Evolutionary conservation across 805 yeast species (phyloP).

Genomic region (Candida methanosorbosa): DNA sequence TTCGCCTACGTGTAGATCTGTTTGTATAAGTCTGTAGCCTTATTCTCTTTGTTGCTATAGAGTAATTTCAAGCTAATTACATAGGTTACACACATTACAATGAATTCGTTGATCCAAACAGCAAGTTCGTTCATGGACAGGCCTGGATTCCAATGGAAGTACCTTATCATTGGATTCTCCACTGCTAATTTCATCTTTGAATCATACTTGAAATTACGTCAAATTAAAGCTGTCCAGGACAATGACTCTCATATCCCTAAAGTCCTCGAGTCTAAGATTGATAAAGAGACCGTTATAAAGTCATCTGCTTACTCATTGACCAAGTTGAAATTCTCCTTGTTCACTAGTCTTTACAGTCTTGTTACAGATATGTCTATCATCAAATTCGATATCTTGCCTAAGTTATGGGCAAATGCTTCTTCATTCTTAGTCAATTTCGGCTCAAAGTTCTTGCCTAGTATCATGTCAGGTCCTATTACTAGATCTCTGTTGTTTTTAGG

Average conservation of each 20-base stretch:
- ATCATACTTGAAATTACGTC: slow-evolving; percentile 66
- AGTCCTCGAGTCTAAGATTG: slow-evolving; percentile 58
- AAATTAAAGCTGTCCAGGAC: slow-evolving; percentile 54
- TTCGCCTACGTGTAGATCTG: no score
- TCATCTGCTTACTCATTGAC: slow-evolving; percentile 75
- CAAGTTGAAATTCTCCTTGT: slow-evolving; percentile 60
- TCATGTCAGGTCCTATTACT: slow-evolving; percentile 44
- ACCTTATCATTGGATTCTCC: slow-evolving; percentile 63
- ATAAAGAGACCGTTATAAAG: slow-evolving; percentile 64
- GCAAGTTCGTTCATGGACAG: slow-evolving; percentile 50
- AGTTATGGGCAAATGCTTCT: slow-evolving; percentile 47
- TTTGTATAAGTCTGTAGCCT: no score
- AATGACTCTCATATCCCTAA: slow-evolving; percentile 47
- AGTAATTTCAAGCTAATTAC: no score
- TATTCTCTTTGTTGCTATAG: no score
- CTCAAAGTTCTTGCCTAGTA: slow-evolving; percentile 3
- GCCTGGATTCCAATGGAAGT: slow-evolving; percentile 74
- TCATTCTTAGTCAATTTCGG: slow-evolving; percentile 25
- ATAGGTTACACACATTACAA: neutral
- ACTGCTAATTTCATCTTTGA: slow-evolving; percentile 71
- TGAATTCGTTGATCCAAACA: slow-evolving; percentile 14
- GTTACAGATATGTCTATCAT: slow-evolving; percentile 50
- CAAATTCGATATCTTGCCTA: slow-evolving; percentile 56
- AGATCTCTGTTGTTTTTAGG: slow-evolving; percentile 64
- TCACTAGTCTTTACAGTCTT: slow-evolving; percentile 42